Evolutionary conservation across 352 stramenopile species (phyloP), one percentile per base, ranked within the genome.

Genomic region (Globisporangium nunn): DNA sequence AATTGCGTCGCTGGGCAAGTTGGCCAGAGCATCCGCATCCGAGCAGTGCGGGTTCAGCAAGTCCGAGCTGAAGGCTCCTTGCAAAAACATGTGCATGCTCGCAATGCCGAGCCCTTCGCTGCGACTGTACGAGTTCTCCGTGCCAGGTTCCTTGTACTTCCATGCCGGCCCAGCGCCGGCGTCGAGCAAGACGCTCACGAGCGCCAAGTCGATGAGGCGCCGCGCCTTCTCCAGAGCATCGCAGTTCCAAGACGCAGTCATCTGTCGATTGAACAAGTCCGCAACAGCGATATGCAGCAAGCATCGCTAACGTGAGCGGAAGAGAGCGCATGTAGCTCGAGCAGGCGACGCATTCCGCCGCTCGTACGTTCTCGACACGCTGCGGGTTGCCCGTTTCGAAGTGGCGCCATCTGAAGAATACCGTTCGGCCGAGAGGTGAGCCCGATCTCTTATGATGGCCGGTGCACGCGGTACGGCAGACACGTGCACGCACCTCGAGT

Each of bases 31-130:
- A 48, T 63, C 63, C 10, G 85, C 81, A 43, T 95, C 82, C 17
- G 81, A 78, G 44, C 68, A 71, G 53, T 88, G 75, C 7, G 72
- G 72, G 28, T 71, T 52, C 8, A 61, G 51, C 23, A 68, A 31
- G 43, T 92, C 72, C 1, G 59, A 64, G n/a, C 78, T 90, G 63
- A 95, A 95, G 30, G 67, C 77, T 23, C 85, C 85, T 1, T 64
- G 61, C 31, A 71, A 48, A 52, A 95, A 93, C 85, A 95, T 95
- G 77, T 93, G 81, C 46, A 93, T 82, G 50, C 78, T 91, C 30
- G 85, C 85, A 46, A 95, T 78, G 28, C 85, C 85, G 29, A 95
- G 64, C 0, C 85, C 85, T 64, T 95, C 85, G 55, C 81, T 92
- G 30, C 85, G 81, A 41, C 50, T 81, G 59, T 86, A 88, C 5